Evolutionary conservation across 768 basidiomycete genomes (phyloP).

Genomic region (Auricularia sp.): DNA sequence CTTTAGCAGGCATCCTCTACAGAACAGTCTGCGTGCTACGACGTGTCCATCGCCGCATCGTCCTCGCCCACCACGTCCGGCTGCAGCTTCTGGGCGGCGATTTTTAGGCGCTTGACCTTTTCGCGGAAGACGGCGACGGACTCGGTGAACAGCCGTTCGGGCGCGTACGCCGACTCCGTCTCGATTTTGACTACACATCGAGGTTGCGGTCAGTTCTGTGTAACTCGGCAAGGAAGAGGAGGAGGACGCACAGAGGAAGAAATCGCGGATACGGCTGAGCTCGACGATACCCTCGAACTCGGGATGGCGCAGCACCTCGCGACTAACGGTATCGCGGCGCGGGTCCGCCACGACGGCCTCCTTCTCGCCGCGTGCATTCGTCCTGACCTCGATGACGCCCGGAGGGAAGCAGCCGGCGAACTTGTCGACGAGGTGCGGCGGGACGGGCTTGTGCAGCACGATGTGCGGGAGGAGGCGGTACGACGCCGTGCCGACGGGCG

Average conservation of each 20-base stretch:
- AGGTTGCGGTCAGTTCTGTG: too few relatives aligned
- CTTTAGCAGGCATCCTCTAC: too few relatives aligned
- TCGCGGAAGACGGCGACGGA: constrained; percentile 71
- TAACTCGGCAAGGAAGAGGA: too few relatives aligned
- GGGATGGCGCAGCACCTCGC: constrained; percentile 86
- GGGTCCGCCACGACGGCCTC: constrained; percentile 41
- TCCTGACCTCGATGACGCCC: constrained; percentile 60
- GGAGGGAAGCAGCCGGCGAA: constrained; percentile 85
- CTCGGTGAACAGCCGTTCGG: constrained; percentile 74
- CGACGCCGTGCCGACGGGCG: constrained; percentile 91
- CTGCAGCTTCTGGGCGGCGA: constrained; percentile 50
- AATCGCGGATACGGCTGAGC: constrained; percentile 79
- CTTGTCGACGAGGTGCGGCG: constrained; percentile 63
- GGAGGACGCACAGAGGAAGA: constrained; percentile 72
- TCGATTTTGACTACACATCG: constrained; percentile 65
- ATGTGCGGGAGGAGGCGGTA: constrained; percentile 89
- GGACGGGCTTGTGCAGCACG: constrained; percentile 61
- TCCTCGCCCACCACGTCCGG: constrained; percentile 25
- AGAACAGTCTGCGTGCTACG: too few relatives aligned
- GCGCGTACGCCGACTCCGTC: constrained; percentile 80
- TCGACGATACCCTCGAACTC: constrained; percentile 82
- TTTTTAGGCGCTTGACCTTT: constrained; percentile 56
- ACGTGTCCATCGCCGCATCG: not conserved
- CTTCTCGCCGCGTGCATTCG: constrained; percentile 54
- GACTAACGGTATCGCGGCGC: constrained; percentile 78